phyloP scores from a whole-genome alignment of 371 early-diverging fungal genomes.

The Syncephalastrum contaminatum region DNA sequence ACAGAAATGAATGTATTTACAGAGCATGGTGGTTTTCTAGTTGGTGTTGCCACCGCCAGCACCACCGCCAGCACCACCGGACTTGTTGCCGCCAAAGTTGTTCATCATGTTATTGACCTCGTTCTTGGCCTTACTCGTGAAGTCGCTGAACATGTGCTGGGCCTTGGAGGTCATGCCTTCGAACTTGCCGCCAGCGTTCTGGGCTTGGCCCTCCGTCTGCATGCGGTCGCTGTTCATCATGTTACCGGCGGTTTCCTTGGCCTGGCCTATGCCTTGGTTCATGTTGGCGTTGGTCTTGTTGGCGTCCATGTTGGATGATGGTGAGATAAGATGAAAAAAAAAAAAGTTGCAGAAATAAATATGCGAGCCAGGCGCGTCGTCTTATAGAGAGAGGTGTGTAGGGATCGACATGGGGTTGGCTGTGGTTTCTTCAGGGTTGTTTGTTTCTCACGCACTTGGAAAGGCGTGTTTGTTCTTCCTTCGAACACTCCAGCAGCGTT shows the following conservation, averaged over 20 bases:
- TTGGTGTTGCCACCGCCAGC: too few relatives aligned
- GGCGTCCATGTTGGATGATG: too few relatives aligned
- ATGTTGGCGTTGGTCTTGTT: slow-evolving; percentile 22
- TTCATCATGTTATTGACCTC: not conserved
- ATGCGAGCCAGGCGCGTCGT: too few relatives aligned
- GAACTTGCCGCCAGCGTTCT: slow-evolving; percentile 35
- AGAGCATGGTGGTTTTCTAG: too few relatives aligned
- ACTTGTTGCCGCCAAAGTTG: too few relatives aligned
- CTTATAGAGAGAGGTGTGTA: too few relatives aligned
- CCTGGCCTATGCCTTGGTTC: slow-evolving; percentile 44
- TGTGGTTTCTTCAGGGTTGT: too few relatives aligned
- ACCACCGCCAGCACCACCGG: too few relatives aligned
- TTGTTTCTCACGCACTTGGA: slow-evolving; percentile 22
- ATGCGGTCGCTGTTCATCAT: slow-evolving; percentile 36
- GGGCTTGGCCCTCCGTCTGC: slow-evolving; percentile 42
- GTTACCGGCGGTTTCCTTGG: slow-evolving; percentile 43
- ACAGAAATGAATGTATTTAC: too few relatives aligned
- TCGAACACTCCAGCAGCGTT: slow-evolving; percentile 30
- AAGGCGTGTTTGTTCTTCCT: slow-evolving; percentile 28
- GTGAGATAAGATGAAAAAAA: too few relatives aligned
- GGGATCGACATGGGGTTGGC: too few relatives aligned
- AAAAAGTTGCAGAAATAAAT: too few relatives aligned
- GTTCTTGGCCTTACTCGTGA: slow-evolving; percentile 3
- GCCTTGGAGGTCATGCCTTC: slow-evolving; percentile 31
- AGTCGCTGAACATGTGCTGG: slow-evolving; percentile 8